Evolutionary conservation across 2,329 filamentous ascomycete genomes (phyloP).

Genomic region (Chrysosporium queenslandicum): DNA sequence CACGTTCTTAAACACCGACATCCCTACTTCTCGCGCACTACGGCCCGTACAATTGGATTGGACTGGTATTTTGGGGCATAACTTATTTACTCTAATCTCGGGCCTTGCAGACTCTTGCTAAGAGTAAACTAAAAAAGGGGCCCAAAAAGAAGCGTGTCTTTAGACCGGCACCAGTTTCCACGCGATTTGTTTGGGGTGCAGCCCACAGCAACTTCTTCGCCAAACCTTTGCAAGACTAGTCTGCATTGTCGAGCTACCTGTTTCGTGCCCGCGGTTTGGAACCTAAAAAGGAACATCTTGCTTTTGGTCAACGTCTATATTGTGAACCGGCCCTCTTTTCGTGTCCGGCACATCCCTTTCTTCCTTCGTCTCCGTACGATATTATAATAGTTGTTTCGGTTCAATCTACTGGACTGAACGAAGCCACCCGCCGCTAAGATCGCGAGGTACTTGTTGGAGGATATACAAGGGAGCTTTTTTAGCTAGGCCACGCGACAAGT

Average conservation of each 20-base stretch:
- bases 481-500: slow-evolving; percentile 12
- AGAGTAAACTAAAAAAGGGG: slow-evolving; percentile 7
- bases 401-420: slow-evolving; percentile 12
- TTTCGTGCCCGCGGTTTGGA: slow-evolving; percentile 11
- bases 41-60: slow-evolving; percentile 4
- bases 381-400: slow-evolving; percentile 4
- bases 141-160: not conserved
- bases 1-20: slow-evolving; percentile 5
- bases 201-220: slow-evolving; percentile 1
- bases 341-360: slow-evolving; percentile 5
- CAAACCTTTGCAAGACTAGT: slow-evolving; percentile 6
- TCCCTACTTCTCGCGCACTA: slow-evolving; percentile 2
- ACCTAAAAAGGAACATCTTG: slow-evolving; percentile 9
- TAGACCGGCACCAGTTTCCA: slow-evolving; percentile 12
- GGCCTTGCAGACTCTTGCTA: not conserved
- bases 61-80: slow-evolving; percentile 4
- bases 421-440: slow-evolving; percentile 13
- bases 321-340: slow-evolving; percentile 9
- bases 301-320: slow-evolving; percentile 2
- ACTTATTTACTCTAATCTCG: not conserved
- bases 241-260: slow-evolving; percentile 7
- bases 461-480: slow-evolving; percentile 10
- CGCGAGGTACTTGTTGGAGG: slow-evolving; percentile 14
- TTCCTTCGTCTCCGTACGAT: slow-evolving; percentile 5
- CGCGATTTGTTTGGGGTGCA: slow-evolving; percentile 10